Conservation (phyloP, 805 yeast genomes). For the Metschnikowia orientalis region DNA sequence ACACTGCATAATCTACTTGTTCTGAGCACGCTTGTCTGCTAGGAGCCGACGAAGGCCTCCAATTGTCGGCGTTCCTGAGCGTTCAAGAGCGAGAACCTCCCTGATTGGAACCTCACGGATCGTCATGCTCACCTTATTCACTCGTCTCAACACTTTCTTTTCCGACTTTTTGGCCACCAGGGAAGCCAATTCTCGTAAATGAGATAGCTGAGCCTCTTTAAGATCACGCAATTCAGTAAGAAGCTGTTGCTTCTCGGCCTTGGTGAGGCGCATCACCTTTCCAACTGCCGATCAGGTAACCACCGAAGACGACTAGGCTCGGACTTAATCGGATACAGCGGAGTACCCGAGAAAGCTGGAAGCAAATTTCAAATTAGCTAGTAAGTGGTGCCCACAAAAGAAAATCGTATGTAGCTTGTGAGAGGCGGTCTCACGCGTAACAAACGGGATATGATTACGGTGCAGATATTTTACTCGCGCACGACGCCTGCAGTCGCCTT, state of each 20-base stretch:
- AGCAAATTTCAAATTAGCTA: no score
- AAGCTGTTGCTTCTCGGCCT: constrained; percentile 33
- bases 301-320: no score
- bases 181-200: constrained; percentile 25
- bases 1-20: no score
- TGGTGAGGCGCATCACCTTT: constrained; percentile 10
- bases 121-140: constrained; percentile 45
- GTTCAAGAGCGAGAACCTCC: constrained; percentile 43
- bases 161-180: constrained; percentile 26
- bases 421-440: no score
- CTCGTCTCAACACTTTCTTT: constrained; percentile 36
- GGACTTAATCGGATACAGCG: no score
- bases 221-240: constrained; percentile 26
- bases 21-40: no score
- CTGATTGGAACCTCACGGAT: constrained; percentile 46
- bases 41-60: constrained; percentile 9
- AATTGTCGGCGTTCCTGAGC: constrained; percentile 33
- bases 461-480: no score
- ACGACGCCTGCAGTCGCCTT: constrained; percentile 8
- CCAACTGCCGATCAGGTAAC: no score
- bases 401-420: no score
- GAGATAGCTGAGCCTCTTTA: constrained; percentile 18
- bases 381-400: no score
- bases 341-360: no score
- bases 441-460: no score